Conservation (phyloP, 495 filamentous ascomycete genomes). For the Penicillium turbatum region DNA sequence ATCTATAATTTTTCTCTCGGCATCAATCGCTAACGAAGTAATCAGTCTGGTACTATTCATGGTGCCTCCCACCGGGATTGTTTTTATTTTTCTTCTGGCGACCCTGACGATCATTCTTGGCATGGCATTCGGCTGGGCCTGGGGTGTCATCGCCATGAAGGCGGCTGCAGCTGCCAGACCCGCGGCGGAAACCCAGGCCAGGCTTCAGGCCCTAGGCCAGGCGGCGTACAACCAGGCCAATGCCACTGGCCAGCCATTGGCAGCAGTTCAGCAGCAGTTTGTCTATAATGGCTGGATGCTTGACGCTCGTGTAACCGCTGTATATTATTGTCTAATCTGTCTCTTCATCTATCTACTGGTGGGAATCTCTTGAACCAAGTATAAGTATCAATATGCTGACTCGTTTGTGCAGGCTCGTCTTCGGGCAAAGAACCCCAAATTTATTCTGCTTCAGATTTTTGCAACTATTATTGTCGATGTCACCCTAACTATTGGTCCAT, state of each 20-base stretch:
- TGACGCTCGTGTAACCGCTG: conserved; percentile 36
- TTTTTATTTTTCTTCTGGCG: conserved; percentile 37
- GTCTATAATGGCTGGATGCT: conserved; percentile 40
- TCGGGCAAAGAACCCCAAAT: conserved; percentile 39
- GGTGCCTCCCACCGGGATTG: conserved; percentile 36
- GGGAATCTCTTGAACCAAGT: background rate
- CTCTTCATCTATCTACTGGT: conserved; percentile 38
- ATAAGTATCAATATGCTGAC: background rate
- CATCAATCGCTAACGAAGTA: background rate
- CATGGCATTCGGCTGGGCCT: conserved; percentile 38
- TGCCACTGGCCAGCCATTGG: conserved; percentile 26
- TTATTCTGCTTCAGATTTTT: conserved; percentile 31
- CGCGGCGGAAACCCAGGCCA: conserved; percentile 32
- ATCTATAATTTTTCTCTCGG: background rate
- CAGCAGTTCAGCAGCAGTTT: conserved; percentile 21
- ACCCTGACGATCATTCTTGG: conserved; percentile 33
- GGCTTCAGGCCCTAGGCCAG: conserved; percentile 30
- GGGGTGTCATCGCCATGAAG: conserved; percentile 42
- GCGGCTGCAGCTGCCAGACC: conserved; percentile 38
- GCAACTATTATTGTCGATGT: conserved; percentile 38
- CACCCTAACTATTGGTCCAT: conserved; percentile 30
- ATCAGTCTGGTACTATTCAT: conserved; percentile 35
- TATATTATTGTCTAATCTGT: conserved; percentile 35
- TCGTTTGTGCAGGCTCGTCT: conserved; percentile 27
- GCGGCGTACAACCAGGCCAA: conserved; percentile 29